Evolutionary conservation across 2,329 filamentous ascomycete species (phyloP).

Genomic region (Rutstroemia sydowiana): DNA sequence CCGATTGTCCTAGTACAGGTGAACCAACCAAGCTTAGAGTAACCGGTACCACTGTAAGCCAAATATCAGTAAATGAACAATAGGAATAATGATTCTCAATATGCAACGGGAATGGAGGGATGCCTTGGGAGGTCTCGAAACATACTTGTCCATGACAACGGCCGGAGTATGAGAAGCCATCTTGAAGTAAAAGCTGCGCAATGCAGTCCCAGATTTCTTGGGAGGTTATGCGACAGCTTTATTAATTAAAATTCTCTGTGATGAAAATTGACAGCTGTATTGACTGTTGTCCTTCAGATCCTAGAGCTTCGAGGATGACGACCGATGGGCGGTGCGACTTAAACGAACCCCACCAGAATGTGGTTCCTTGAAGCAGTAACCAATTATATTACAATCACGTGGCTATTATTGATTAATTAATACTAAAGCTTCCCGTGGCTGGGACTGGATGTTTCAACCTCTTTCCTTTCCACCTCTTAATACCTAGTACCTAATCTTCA

Average conservation of each 20-base stretch:
- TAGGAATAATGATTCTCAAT: background rate
- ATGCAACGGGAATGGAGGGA: constrained; percentile 1
- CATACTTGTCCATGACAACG: constrained; percentile 99
- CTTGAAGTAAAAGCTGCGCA: constrained; percentile 30
- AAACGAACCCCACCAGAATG: constrained; percentile 11
- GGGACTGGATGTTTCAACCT: too few relatives aligned
- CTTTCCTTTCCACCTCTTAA: too few relatives aligned
- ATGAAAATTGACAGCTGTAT: background rate
- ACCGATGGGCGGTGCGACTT: constrained; percentile 12
- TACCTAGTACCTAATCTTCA: too few relatives aligned
- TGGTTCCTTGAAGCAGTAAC: background rate
- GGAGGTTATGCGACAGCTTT: constrained; percentile 27
- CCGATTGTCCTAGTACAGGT: background rate
- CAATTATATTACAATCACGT: constrained; percentile 5
- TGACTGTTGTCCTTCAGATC: constrained; percentile 7
- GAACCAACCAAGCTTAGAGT: constrained; percentile 88
- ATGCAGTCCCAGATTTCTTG: constrained; percentile 20
- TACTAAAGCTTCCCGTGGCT: too few relatives aligned
- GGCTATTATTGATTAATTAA: background rate
- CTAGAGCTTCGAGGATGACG: constrained; percentile 17
- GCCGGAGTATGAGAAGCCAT: constrained; percentile 99
- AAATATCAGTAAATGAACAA: constrained; percentile 18
- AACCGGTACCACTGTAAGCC: constrained; percentile 83
- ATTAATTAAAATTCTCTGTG: background rate
- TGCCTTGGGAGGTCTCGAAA: constrained; percentile 30